Evolutionary conservation across 768 basidiomycete species (phyloP).

Genomic region (Suillus occidentalis): DNA sequence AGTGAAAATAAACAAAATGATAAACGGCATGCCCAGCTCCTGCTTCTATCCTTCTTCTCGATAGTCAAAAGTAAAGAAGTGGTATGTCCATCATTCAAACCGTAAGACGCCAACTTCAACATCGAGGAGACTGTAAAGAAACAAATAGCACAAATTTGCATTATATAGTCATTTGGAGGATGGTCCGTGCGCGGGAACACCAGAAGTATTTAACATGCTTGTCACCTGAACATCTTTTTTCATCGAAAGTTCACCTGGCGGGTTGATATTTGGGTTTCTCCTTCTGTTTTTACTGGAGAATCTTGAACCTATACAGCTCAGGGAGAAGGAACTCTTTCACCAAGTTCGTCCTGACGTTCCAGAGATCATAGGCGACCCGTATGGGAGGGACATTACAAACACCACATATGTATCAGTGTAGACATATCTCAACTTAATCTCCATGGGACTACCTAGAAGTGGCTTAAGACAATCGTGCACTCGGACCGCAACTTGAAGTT

Average conservation of each 20-base stretch:
- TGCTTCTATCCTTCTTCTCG: slow-evolving; percentile 52
- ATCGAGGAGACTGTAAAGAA: slow-evolving; percentile 44
- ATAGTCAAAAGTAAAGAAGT: slow-evolving; percentile 30
- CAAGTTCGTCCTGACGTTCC: slow-evolving; percentile 61
- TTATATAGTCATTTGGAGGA: slow-evolving; percentile 24
- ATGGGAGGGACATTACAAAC: slow-evolving; percentile 46
- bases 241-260: slow-evolving; percentile 73
- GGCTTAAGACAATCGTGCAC: background rate
- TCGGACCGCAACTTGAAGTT: background rate
- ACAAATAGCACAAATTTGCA: slow-evolving; percentile 15
- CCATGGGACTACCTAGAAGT: background rate
- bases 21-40: slow-evolving; percentile 74
- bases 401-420: background rate
- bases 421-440: background rate
- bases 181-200: slow-evolving; percentile 58
- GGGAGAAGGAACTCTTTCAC: slow-evolving; percentile 62
- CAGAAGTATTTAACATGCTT: slow-evolving; percentile 11
- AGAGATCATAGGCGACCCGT: slow-evolving; percentile 64
- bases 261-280: slow-evolving; percentile 72
- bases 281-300: slow-evolving; percentile 33
- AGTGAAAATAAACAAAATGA: slow-evolving; percentile 37
- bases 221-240: slow-evolving; percentile 10
- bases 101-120: slow-evolving; percentile 33
- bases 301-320: slow-evolving; percentile 56
- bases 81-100: slow-evolving; percentile 16